Percentiles rank a stretch among this genome's conserved stretches.
Conservation (phyloP, 768 basidiomycete genomes). For the Pleurotus citrinopileatus region DNA sequence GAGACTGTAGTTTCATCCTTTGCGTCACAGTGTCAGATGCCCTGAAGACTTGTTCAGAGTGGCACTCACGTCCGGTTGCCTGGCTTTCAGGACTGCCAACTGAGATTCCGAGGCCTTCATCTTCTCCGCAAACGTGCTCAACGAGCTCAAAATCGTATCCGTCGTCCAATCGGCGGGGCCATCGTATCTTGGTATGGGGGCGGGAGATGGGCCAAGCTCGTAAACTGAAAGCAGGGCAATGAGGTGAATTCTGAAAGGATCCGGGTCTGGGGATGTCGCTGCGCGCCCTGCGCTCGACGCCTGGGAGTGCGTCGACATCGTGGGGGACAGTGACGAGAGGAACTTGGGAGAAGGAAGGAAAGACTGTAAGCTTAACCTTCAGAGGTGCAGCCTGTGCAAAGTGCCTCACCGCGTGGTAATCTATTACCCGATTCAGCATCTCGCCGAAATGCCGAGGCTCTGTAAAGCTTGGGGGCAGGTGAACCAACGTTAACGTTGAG, state of each 20-base stretch:
- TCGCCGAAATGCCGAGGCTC: neutral
- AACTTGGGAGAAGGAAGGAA: neutral
- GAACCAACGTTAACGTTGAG: no score
- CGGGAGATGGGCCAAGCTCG: constrained; percentile 43
- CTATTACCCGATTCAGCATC: constrained; percentile 5
- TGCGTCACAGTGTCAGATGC: neutral
- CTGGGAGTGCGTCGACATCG: neutral
- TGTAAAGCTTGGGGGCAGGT: no score
- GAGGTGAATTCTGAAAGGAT: constrained; percentile 50
- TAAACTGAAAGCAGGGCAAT: constrained; percentile 52
- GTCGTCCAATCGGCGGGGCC: constrained; percentile 54
- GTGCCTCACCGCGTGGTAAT: constrained; percentile 6
- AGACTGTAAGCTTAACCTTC: neutral
- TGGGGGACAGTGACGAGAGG: neutral
- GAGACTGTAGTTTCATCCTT: neutral
- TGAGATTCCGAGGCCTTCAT: constrained; percentile 48
- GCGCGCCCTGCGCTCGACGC: neutral
- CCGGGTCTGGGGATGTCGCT: constrained; percentile 25
- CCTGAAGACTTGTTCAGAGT: neutral
- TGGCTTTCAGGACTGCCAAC: constrained; percentile 32
- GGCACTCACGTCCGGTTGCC: constrained; percentile 15
- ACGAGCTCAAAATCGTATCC: constrained; percentile 46
- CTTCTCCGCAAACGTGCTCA: constrained; percentile 41
- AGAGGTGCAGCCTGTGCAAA: neutral
- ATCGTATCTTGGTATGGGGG: constrained; percentile 43